Conservation (phyloP, 1,139 yeast genomes). For the Hansenula sp. region DNA sequence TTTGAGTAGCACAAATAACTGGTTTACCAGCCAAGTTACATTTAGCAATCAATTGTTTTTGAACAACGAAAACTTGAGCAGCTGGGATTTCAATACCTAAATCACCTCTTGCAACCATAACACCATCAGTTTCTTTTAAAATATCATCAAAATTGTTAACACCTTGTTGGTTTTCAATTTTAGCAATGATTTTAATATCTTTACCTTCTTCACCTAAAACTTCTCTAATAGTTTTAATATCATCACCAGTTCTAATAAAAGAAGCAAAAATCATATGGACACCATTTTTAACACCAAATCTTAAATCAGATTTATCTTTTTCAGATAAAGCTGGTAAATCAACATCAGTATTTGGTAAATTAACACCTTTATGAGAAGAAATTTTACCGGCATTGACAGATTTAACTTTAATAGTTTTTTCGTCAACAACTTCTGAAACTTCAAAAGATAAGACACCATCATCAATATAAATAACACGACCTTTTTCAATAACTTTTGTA, state of each 20-base stretch:
- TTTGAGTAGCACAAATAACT: conserved; percentile 98
- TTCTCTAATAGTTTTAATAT: conserved; percentile 83
- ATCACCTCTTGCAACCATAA: conserved; percentile 99
- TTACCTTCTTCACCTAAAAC: conserved; percentile 97
- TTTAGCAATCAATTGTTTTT: conserved; percentile 97
- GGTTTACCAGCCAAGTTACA: conserved; percentile 99
- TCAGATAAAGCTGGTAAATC: conserved; percentile 97
- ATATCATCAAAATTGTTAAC: conserved; percentile 98
- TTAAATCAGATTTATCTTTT: conserved; percentile 88
- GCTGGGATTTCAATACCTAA: conserved; percentile 99
- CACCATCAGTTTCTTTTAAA: conserved; percentile 93
- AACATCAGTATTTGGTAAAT: conserved; percentile 98
- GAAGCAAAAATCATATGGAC: conserved; percentile 99
- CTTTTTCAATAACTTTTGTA: conserved; percentile 84
- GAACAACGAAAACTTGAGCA: conserved; percentile 97
- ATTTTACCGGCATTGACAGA: conserved; percentile 94
- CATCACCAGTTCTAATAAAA: conserved; percentile 92
- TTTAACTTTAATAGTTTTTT: conserved; percentile 73
- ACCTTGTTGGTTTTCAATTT: conserved; percentile 99
- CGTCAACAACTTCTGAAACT: conserved; percentile 79
- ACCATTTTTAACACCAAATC: conserved; percentile 93
- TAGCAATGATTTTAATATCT: conserved; percentile 91
- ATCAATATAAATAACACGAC: conserved; percentile 89
- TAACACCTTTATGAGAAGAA: conserved; percentile 97
- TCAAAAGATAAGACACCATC: conserved; percentile 97